These are phyloP conservation scores for Coniferiporia sulphurascens DNA, from an alignment of 1,284 basidiomycete species.

Conservation along the genomic window DNA sequence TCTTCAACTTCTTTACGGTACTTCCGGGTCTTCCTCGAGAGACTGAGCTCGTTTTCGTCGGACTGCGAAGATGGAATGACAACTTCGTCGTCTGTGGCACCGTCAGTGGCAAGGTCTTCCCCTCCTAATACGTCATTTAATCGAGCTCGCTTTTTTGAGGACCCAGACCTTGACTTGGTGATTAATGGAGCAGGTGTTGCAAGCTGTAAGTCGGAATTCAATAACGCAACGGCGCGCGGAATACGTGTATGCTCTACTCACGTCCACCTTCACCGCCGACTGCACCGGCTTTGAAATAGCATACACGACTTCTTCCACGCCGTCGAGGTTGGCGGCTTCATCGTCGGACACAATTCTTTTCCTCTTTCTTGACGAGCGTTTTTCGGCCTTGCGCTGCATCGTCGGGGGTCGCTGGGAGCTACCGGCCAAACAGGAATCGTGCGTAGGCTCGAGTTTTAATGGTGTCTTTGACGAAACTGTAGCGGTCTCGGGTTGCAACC, in stretches of 20 bases:
- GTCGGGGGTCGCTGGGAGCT: not conserved
- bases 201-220: not conserved
- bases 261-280: not conserved
- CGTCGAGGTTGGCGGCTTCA: slow-evolving; percentile 1
- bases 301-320: slow-evolving; percentile 9
- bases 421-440: not conserved
- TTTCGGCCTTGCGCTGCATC: not conserved
- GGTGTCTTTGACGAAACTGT: not conserved
- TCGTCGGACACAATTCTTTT: slow-evolving; percentile 6
- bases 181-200: not conserved
- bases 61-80: slow-evolving; percentile 62
- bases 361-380: slow-evolving; percentile 2
- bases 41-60: slow-evolving; percentile 50
- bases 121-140: not conserved
- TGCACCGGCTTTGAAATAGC: not conserved
- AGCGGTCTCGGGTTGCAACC: not conserved
- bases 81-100: slow-evolving; percentile 1
- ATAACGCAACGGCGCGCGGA: not conserved
- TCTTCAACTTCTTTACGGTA: slow-evolving; percentile 32
- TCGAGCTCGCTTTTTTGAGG: slow-evolving; percentile 4
- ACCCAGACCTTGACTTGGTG: not conserved
- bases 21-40: slow-evolving; percentile 25
- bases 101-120: not conserved
- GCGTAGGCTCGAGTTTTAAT: not conserved
- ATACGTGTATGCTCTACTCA: not conserved